These are phyloP conservation scores for Paramecium tetraurelia DNA, from an alignment of 73 alveolate genomes.

Conservation along the genomic window DNA sequence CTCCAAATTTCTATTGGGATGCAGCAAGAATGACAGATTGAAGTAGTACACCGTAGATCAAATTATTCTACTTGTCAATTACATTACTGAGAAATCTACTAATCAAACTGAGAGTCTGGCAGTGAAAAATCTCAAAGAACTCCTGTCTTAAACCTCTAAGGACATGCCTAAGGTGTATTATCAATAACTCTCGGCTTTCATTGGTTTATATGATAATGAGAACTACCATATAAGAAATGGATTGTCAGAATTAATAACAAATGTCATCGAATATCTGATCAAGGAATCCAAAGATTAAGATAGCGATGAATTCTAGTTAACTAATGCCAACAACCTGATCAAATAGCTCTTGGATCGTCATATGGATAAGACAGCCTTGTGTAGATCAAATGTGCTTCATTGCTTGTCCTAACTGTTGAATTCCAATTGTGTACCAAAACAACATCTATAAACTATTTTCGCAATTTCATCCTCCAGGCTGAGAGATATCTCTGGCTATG, in stretches of 20 bases:
- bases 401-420: background rate
- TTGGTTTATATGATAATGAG: background rate
- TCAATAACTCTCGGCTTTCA: background rate
- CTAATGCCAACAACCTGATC: background rate
- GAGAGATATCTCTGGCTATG: slow-evolving; percentile 21
- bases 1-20: background rate
- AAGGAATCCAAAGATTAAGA: background rate
- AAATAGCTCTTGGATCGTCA: background rate
- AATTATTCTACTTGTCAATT: background rate
- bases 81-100: background rate
- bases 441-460: background rate
- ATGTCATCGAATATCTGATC: background rate
- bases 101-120: slow-evolving; percentile 30
- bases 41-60: background rate
- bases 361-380: background rate
- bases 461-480: background rate
- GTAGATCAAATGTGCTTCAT: slow-evolving; percentile 3
- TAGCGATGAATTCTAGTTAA: background rate
- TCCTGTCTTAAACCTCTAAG: background rate
- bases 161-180: background rate
- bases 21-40: background rate
- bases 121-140: background rate
- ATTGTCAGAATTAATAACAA: background rate
- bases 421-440: background rate
- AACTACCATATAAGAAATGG: slow-evolving; percentile 42